A percentile compares a stretch with the other conserved stretches of the same genome.
Evolutionary conservation across 2,329 filamentous ascomycete genomes (phyloP).

Genomic region (Aspergillus glaucus): DNA sequence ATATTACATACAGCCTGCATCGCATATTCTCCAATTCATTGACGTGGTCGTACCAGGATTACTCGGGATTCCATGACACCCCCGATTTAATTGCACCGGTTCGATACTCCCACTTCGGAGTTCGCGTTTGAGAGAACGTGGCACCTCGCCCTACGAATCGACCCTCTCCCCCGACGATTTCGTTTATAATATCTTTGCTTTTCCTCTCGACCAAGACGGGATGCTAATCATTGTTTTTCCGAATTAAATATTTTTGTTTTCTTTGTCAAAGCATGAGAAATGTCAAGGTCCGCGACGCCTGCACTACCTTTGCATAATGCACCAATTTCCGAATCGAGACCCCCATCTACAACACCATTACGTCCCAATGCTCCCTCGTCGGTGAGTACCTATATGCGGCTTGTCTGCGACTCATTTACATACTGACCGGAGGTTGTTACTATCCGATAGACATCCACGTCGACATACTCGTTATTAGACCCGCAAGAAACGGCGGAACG

Average conservation of each 20-base stretch:
- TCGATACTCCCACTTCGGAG: background rate
- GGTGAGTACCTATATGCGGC: constrained; percentile 20
- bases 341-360: constrained; percentile 23
- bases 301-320: constrained; percentile 54
- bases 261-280: constrained; percentile 44
- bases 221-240: constrained; percentile 18
- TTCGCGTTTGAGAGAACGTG: constrained; percentile 20
- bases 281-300: constrained; percentile 57
- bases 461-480: constrained; percentile 60
- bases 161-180: constrained; percentile 7
- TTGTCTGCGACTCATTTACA: constrained; percentile 2
- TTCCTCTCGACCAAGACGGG: constrained; percentile 13
- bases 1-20: background rate
- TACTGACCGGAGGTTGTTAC: constrained; percentile 1
- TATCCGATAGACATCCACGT: constrained; percentile 34
- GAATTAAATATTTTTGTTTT: constrained; percentile 11
- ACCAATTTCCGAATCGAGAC: constrained; percentile 24
- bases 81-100: background rate
- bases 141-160: constrained; percentile 20
- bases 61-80: background rate
- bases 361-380: constrained; percentile 25
- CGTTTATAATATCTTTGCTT: background rate
- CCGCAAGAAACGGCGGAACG: constrained; percentile 69
- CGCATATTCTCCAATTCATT: background rate
- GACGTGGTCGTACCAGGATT: no score